A percentile compares a stretch with the other conserved stretches of the same genome.
Evolutionary conservation across 2,329 filamentous ascomycete species (phyloP).

Genomic region (Trichoderma hamatum): DNA sequence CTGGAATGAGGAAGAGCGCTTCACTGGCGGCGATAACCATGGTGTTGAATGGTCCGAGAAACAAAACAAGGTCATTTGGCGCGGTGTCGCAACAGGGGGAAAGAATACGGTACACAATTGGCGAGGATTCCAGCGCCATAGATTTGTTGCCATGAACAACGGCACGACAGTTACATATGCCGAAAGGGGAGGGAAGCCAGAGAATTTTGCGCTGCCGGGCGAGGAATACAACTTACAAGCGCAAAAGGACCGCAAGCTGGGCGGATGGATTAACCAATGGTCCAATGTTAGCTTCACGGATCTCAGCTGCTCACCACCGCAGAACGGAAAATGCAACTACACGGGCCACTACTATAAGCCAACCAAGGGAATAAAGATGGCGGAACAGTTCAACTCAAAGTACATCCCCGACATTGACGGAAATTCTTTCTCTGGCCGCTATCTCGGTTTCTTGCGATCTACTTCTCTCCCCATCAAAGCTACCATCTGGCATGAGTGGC

Average conservation of each 20-base stretch:
- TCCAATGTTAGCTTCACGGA: conserved; percentile 58
- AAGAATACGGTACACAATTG: conserved; percentile 63
- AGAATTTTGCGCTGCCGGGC: conserved; percentile 59
- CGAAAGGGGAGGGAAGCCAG: conserved; percentile 48
- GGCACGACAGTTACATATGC: conserved; percentile 58
- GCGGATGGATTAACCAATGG: conserved; percentile 53
- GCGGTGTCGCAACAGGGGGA: conserved; percentile 69
- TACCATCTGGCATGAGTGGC: conserved; percentile 80
- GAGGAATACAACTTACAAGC: conserved; percentile 52
- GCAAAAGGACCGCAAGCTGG: conserved; percentile 49
- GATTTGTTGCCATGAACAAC: conserved; percentile 75
- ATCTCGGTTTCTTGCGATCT: conserved; percentile 68
- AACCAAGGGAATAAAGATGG: conserved; percentile 46
- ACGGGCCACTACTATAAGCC: conserved; percentile 51
- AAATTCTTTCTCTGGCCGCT: conserved; percentile 70
- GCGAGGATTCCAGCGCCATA: conserved; percentile 74
- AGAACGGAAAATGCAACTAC: conserved; percentile 51
- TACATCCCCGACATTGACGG: conserved; percentile 79
- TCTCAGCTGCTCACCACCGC: conserved; percentile 52
- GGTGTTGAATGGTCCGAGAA: conserved; percentile 63
- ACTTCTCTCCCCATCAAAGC: conserved; percentile 75
- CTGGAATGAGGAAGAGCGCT: conserved; percentile 64
- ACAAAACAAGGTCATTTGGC: conserved; percentile 59
- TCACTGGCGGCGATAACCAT: conserved; percentile 58
- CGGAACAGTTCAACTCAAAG: conserved; percentile 63